phyloP scores from a whole-genome alignment of 768 basidiomycete species.

The Melanogaster broomeanus region DNA sequence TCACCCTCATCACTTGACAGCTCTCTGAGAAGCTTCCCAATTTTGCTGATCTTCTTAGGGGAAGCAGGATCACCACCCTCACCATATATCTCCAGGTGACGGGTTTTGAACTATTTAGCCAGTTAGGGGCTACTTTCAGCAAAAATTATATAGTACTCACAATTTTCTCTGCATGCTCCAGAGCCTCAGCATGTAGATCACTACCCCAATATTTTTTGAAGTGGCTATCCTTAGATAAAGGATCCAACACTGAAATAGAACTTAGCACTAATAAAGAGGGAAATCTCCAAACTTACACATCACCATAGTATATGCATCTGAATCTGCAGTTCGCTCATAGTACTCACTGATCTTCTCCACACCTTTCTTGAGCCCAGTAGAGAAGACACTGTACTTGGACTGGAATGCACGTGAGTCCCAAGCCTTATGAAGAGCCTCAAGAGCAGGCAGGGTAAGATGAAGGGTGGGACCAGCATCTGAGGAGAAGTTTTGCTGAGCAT shows the following conservation, averaged over 20 bases:
- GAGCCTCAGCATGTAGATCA: conserved; percentile 15
- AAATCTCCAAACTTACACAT: conserved; percentile 29
- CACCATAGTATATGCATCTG: conserved; percentile 32
- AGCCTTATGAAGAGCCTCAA: conserved; percentile 28
- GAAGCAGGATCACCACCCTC: not conserved
- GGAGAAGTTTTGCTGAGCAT: conserved; percentile 35
- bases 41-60: conserved; percentile 2
- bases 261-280: not conserved
- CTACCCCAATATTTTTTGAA: too few species aligned
- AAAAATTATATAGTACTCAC: conserved; percentile 7
- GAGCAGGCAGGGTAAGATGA: conserved; percentile 28
- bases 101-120: conserved; percentile 17
- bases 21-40: not conserved
- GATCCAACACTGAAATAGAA: conserved; percentile 26
- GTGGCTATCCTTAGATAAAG: conserved; percentile 19
- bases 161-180: conserved; percentile 14
- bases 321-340: conserved; percentile 34
- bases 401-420: conserved; percentile 14
- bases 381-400: conserved; percentile 21
- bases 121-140: not conserved
- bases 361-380: conserved; percentile 25
- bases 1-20: conserved; percentile 13
- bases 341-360: conserved; percentile 36
- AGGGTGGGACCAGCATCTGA: conserved; percentile 25
- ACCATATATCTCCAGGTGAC: too few species aligned